Conservation (phyloP, 306 rosid species). For the Dalbergia oliveri region DNA sequence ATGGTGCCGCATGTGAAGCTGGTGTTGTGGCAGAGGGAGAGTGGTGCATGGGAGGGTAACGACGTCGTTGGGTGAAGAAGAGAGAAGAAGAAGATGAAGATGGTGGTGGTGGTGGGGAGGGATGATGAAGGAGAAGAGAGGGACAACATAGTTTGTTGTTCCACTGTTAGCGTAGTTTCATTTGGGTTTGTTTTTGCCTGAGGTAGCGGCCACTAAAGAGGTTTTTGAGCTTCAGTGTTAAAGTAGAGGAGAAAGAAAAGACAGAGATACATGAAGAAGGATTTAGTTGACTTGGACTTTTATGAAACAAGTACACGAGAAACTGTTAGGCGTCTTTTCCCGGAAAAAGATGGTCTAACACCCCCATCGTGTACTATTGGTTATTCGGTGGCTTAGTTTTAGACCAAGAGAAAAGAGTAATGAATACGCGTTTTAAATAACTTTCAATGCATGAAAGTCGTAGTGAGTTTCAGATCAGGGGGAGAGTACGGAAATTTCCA, state of each 20-base stretch:
- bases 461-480: no score
- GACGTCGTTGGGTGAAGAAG: constrained; percentile 49
- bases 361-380: no score
- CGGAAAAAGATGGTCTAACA: no score
- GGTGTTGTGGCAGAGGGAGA: constrained; percentile 52
- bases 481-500: no score
- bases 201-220: constrained; percentile 27
- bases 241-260: not conserved
- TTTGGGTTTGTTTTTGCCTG: constrained; percentile 4
- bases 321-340: no score
- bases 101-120: not conserved
- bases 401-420: no score
- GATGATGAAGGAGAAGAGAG: not conserved
- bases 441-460: no score
- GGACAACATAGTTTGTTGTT: constrained; percentile 26
- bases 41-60: constrained; percentile 38
- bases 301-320: not conserved
- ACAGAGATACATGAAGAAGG: constrained; percentile 15
- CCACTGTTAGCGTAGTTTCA: not conserved
- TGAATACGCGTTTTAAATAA: no score
- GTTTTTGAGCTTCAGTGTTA: constrained; percentile 25
- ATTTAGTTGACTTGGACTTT: constrained; percentile 50
- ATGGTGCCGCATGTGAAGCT: constrained; percentile 66
- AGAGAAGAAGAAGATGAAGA: constrained; percentile 37
- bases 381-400: no score